Base-by-base conservation (phyloP, 192 early-diverging fungal species). In the Coemansia nantahalensis region DNA sequence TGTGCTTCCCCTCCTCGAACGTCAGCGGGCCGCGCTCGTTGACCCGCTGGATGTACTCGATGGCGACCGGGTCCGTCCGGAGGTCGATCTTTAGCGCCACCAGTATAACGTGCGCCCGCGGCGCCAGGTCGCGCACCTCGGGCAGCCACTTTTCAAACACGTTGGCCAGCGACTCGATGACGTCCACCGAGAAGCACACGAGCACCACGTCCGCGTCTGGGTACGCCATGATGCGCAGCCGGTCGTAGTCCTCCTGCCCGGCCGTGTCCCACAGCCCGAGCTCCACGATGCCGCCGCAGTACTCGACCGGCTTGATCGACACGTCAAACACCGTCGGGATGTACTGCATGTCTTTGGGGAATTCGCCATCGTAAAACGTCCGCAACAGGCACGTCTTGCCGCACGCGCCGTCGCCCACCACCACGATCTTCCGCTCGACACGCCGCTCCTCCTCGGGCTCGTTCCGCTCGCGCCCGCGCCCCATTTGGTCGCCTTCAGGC, bases 261-360 rank as follows among this genome's bases (percentile, higher is more conserved):
- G 94, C 93, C 56, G 94, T 97, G 84, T 98, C 95, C 92, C 93
- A 98, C 17, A 97, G 74, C 32, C 88, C 91, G 21, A 98, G 77
- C 70, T 95, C 88, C n/a, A 96, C 88, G 18, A 47, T 44, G 21
- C 31, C 52, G 57, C 86, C 89, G 68, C 94, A 87, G 31, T 88
- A 83, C 49, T 88, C 82, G 45, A 98, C 81, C 51, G 94, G 91
- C 28, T 86, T 83, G 39, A 97, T 88, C 53, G 86, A 90, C 78
- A 88, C 95, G 48, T 98, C 94, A 76, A 95, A 97, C 39, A 95
- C 89, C 2, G 95, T 97, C 11, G 95, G 95, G 16, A 89, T 82
- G 69, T 92, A 90, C n/a, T 52, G 46, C 58, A 52, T 47, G 21
- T 49, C 4, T 73, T 88, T 81, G 33, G 90, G 92, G 79, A 95